phyloP scores from a whole-genome alignment of 345 rosid genomes.

The Aegle marmelos region DNA sequence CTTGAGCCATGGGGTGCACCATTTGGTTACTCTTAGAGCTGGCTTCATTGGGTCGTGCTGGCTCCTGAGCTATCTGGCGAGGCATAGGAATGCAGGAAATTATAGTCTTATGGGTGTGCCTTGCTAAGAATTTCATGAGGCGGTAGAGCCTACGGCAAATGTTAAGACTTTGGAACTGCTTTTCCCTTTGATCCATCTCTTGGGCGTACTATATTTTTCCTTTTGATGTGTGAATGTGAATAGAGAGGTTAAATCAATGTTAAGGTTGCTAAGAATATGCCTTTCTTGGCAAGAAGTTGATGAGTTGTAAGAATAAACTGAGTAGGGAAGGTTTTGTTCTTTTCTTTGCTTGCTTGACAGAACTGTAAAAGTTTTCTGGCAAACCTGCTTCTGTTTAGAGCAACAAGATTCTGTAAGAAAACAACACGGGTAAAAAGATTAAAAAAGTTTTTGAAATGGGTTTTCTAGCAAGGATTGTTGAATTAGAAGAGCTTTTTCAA shows the following conservation, averaged over 20 bases:
- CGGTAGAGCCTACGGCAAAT: slow-evolving; percentile 42
- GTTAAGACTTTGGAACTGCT: slow-evolving; percentile 17
- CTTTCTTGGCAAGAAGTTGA: slow-evolving; percentile 24
- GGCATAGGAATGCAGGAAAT: slow-evolving; percentile 23
- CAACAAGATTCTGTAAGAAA: neutral
- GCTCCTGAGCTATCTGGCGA: neutral
- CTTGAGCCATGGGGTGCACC: slow-evolving; percentile 8
- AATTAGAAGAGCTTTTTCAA: neutral
- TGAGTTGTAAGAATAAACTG: slow-evolving; percentile 3
- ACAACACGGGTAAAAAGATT: neutral
- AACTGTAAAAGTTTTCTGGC: neutral
- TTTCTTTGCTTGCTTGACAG: slow-evolving; percentile 31
- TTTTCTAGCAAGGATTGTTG: neutral
- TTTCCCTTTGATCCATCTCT: slow-evolving; percentile 34
- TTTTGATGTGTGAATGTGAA: neutral
- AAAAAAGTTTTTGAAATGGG: neutral
- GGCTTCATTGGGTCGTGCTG: neutral
- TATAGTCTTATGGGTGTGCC: slow-evolving; percentile 31
- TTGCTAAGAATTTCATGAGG: slow-evolving; percentile 25
- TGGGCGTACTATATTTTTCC: neutral
- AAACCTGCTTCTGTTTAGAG: neutral
- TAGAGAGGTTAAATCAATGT: neutral
- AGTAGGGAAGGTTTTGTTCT: slow-evolving; percentile 4
- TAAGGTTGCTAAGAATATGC: neutral
- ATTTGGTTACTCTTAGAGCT: neutral